These are phyloP conservation scores for Gypsophila paniculata DNA, from an alignment of 179 eudicot genomes.

Conservation along the genomic window DNA sequence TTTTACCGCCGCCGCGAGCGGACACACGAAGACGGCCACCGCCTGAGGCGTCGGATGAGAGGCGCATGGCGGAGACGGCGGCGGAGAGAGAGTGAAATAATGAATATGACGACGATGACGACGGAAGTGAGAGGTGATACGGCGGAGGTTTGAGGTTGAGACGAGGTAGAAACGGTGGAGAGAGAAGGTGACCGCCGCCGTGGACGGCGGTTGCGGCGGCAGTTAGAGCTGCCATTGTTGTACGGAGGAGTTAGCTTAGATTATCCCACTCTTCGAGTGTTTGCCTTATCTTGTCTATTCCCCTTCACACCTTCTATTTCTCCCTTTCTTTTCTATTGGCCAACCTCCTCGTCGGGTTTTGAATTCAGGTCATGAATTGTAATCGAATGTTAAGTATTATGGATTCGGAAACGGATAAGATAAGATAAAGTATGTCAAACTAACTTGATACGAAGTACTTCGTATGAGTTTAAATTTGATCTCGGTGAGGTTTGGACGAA, in stretches of 20 bases:
- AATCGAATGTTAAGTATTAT: too few relatives aligned
- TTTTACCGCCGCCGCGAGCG: conserved; percentile 22
- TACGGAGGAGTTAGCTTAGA: too few relatives aligned
- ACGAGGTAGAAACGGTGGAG: conserved; percentile 25
- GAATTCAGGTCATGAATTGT: too few relatives aligned
- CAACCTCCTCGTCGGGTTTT: too few relatives aligned
- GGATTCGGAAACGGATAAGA: too few relatives aligned
- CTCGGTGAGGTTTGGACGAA: too few relatives aligned
- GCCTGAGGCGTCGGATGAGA: conserved; percentile 11
- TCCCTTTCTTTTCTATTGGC: too few relatives aligned
- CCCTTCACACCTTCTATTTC: too few relatives aligned
- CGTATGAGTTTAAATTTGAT: too few relatives aligned
- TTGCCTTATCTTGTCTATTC: too few relatives aligned
- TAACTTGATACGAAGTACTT: too few relatives aligned
- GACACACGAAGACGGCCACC: conserved; percentile 20
- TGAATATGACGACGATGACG: background rate
- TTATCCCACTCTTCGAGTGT: background rate
- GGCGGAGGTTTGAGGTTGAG: conserved; percentile 30
- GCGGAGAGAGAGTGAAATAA: background rate
- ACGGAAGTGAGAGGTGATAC: conserved; percentile 13
- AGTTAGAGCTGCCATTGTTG: conserved; percentile 16
- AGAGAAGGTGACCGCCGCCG: conserved; percentile 14
- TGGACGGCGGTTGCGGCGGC: conserved; percentile 8
- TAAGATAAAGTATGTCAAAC: too few relatives aligned
- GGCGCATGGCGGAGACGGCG: conserved; percentile 26